phyloP scores from a whole-genome alignment of 2,329 filamentous ascomycete genomes.

The Arachnomyces sp. region DNA sequence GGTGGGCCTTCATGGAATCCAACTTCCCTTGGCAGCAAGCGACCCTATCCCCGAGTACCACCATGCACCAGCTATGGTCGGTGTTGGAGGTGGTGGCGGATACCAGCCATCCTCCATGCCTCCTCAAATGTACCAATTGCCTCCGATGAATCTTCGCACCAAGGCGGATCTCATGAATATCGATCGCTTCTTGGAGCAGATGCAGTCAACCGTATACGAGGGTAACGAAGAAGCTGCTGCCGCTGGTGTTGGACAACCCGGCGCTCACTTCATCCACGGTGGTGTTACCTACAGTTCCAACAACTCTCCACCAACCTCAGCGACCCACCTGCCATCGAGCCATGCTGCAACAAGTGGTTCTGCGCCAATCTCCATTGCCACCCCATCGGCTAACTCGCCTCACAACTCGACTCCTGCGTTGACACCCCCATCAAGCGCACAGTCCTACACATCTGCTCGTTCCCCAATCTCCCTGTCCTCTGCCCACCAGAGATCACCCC shows the following conservation, averaged over 20 bases:
- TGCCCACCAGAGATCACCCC: conserved; percentile 42
- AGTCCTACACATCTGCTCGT: conserved; percentile 55
- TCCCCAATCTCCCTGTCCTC: conserved; percentile 50
- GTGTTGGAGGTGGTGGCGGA: conserved; percentile 46
- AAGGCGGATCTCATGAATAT: conserved; percentile 92
- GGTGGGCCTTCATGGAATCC: conserved; percentile 65
- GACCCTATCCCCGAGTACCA: conserved; percentile 45
- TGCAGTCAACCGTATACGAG: conserved; percentile 94
- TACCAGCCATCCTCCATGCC: conserved; percentile 53
- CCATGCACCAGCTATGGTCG: conserved; percentile 44
- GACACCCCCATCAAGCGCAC: conserved; percentile 54
- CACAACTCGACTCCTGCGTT: conserved; percentile 51
- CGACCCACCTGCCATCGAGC: conserved; percentile 32
- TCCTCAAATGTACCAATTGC: conserved; percentile 74
- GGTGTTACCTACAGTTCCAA: conserved; percentile 47
- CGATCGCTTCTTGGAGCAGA: conserved; percentile 89
- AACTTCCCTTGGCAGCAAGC: conserved; percentile 52
- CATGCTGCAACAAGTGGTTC: conserved; percentile 33
- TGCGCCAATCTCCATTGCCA: conserved; percentile 30
- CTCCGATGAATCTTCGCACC: conserved; percentile 81
- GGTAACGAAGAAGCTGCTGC: conserved; percentile 73
- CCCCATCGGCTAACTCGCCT: conserved; percentile 36
- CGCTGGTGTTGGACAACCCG: conserved; percentile 67
- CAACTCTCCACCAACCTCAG: conserved; percentile 42
- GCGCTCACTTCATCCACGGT: conserved; percentile 55